Evolutionary conservation across 2,329 filamentous ascomycete species (phyloP).

Genomic region (Colletotrichum liriopes): DNA sequence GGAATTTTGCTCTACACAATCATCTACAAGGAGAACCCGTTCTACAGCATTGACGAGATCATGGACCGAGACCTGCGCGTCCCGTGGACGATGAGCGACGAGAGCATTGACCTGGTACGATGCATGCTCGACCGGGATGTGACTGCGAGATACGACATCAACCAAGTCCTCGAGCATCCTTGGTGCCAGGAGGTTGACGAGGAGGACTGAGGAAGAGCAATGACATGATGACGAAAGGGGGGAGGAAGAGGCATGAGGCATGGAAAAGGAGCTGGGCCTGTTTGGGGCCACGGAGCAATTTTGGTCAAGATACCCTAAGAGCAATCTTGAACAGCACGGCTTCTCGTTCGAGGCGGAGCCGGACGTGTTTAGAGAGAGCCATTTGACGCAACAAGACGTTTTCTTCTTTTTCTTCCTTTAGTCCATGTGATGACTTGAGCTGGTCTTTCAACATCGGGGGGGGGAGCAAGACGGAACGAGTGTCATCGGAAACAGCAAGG

Average conservation of each 20-base stretch:
- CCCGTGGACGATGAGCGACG: conserved; percentile 89
- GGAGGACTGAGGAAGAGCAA: conserved; percentile 35
- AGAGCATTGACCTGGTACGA: conserved; percentile 92
- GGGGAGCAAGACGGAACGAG: background rate
- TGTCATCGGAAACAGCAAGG: background rate
- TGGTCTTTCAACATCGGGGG: background rate
- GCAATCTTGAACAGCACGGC: conserved; percentile 42
- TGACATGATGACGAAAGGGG: conserved; percentile 28
- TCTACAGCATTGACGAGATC: conserved; percentile 99
- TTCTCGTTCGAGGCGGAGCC: conserved; percentile 15
- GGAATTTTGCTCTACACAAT: conserved; percentile 98
- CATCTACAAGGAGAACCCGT: conserved; percentile 99
- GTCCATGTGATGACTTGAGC: conserved; percentile 22
- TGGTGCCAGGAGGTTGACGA: conserved; percentile 71
- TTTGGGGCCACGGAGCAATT: conserved; percentile 29
- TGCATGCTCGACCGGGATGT: conserved; percentile 95
- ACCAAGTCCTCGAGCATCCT: conserved; percentile 88
- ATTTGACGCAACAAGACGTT: conserved; percentile 38
- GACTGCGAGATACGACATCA: conserved; percentile 85
- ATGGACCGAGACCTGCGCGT: conserved; percentile 96
- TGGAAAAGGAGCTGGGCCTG: background rate
- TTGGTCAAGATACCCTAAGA: conserved; percentile 44
- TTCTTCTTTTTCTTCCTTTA: conserved; percentile 6
- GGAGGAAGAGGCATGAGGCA: conserved; percentile 12
- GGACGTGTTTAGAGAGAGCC: conserved; percentile 39